Evolutionary conservation across 1,284 basidiomycete genomes (phyloP).

Genomic region (Uromyces viciae-fabae): DNA sequence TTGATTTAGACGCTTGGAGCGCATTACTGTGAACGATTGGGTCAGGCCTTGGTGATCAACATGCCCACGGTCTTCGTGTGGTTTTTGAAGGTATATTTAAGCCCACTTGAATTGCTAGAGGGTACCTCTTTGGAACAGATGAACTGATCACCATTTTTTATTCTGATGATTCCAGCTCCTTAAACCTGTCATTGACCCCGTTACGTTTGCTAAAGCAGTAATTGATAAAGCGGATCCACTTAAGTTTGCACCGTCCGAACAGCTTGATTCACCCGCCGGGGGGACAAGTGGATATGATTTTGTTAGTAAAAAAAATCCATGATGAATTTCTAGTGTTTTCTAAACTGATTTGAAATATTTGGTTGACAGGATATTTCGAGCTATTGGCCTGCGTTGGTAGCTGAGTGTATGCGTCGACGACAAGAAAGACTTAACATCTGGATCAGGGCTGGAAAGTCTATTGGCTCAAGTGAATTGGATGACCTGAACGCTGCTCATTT

Average conservation of each 20-base stretch:
- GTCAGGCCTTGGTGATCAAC: constrained; percentile 38
- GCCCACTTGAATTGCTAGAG: background rate
- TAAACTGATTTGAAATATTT: background rate
- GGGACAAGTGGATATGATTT: constrained; percentile 36
- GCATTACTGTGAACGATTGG: constrained; percentile 41
- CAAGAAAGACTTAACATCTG: constrained; percentile 9
- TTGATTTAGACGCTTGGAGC: constrained; percentile 31
- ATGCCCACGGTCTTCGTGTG: constrained; percentile 45
- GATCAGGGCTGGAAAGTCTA: constrained; percentile 11
- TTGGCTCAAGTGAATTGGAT: constrained; percentile 33
- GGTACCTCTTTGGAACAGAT: background rate
- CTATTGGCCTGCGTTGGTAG: constrained; percentile 33
- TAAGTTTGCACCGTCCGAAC: constrained; percentile 33
- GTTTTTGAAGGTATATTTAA: constrained; percentile 39
- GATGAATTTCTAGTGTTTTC: background rate
- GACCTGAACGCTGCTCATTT: background rate
- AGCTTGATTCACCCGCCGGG: constrained; percentile 23
- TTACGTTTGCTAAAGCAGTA: constrained; percentile 39
- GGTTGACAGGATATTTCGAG: constrained; percentile 8
- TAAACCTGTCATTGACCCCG: constrained; percentile 37
- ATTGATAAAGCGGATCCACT: constrained; percentile 38
- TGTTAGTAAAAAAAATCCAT: constrained; percentile 5
- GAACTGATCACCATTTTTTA: background rate
- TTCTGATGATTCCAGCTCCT: constrained; percentile 10
- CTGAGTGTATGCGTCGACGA: constrained; percentile 11